phyloP scores from a whole-genome alignment of 345 rosid genomes.

The Moringa oleifera region DNA sequence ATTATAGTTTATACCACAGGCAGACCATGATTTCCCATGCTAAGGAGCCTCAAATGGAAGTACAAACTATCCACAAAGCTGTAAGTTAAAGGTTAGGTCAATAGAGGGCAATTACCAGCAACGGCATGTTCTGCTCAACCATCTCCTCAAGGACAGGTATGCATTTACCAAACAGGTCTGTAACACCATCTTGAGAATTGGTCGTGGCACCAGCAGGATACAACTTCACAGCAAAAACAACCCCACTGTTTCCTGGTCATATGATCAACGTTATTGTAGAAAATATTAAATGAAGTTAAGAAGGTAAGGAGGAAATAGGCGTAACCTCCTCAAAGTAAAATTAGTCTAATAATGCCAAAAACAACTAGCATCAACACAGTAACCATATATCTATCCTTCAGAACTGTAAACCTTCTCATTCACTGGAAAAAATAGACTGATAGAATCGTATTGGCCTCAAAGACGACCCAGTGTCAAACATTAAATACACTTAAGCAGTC shows the following conservation, averaged over 20 bases:
- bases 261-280: constrained; percentile 6
- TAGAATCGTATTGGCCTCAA: too few relatives aligned
- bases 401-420: too few relatives aligned
- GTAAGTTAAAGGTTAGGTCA: background rate
- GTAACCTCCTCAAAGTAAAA: background rate
- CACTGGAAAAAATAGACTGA: too few relatives aligned
- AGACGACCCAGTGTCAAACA: too few relatives aligned
- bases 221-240: constrained; percentile 84
- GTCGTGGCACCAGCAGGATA: constrained; percentile 98
- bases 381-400: too few relatives aligned
- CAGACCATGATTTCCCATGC: too few relatives aligned
- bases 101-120: constrained; percentile 47
- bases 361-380: too few relatives aligned
- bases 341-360: too few relatives aligned
- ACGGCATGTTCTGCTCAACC: constrained; percentile 79
- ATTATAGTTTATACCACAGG: too few relatives aligned
- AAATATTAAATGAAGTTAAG: background rate
- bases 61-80: background rate
- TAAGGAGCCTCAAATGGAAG: too few relatives aligned
- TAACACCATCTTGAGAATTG: constrained; percentile 95
- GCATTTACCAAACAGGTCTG: constrained; percentile 84
- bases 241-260: constrained; percentile 66
- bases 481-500: too few relatives aligned
- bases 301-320: background rate
- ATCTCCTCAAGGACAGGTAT: constrained; percentile 86